These are phyloP conservation scores for Cyclostephanos tholiformis DNA, from an alignment of 108 stramenopile species.

Conservation along the genomic window DNA sequence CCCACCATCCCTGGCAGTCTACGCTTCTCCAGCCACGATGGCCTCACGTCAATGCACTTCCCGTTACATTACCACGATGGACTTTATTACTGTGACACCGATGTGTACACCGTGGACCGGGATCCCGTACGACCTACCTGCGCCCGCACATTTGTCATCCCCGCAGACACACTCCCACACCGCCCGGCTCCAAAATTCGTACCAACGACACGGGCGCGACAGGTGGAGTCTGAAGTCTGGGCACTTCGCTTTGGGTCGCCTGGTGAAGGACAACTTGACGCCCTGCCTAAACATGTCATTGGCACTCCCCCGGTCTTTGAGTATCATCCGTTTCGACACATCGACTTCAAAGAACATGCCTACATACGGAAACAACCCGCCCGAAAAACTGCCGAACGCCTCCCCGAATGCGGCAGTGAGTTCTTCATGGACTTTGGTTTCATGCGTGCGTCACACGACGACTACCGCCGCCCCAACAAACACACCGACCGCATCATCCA, in stretches of 20 bases:
- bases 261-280: neutral
- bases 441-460: neutral
- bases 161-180: too few species aligned
- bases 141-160: too few species aligned
- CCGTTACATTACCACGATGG: too few species aligned
- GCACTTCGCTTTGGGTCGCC: neutral
- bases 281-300: neutral
- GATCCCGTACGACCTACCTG: too few species aligned
- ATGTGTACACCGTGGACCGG: too few species aligned
- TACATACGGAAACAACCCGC: neutral
- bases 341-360: neutral
- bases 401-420: neutral
- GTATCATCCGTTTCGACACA: neutral
- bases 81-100: too few species aligned
- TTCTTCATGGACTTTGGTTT: neutral
- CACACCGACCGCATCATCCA: neutral
- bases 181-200: too few species aligned
- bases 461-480: neutral
- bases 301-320: neutral
- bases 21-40: too few species aligned
- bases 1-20: too few species aligned
- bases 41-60: too few species aligned
- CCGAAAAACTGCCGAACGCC: neutral
- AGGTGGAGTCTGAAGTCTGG: conserved; percentile 1
- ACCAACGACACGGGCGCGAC: too few species aligned